Conservation (phyloP, 129 eudicot species). For the Flaveria brownii region DNA sequence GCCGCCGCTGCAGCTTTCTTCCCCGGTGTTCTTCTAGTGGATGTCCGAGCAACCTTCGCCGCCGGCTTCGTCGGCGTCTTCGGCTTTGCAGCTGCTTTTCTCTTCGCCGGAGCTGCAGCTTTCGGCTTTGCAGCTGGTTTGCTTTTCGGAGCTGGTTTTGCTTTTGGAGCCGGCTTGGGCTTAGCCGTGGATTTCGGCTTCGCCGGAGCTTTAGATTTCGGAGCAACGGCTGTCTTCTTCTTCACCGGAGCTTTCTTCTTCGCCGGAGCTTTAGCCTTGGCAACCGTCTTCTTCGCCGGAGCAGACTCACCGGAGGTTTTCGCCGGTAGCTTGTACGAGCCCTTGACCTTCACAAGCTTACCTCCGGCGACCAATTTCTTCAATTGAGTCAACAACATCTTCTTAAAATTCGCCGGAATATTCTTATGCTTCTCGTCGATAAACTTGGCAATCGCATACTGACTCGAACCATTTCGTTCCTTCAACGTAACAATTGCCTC, state of each 20-base stretch:
- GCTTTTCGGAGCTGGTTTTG: neutral
- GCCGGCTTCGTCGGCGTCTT: neutral
- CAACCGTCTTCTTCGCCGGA: conserved; percentile 23
- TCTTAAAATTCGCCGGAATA: conserved; percentile 54
- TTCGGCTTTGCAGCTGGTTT: neutral
- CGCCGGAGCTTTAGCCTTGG: conserved; percentile 23
- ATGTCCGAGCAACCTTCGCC: neutral
- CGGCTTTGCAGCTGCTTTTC: neutral
- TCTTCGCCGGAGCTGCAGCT: neutral
- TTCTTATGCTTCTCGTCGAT: conserved; percentile 57
- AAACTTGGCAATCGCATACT: conserved; percentile 53
- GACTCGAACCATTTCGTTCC: conserved; percentile 62
- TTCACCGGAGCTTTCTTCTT: conserved; percentile 21
- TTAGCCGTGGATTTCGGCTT: neutral
- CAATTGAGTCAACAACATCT: conserved; percentile 44
- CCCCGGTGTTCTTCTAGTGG: neutral
- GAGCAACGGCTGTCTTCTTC: conserved; percentile 5
- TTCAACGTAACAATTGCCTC: conserved; percentile 59
- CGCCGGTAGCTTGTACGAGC: conserved; percentile 49
- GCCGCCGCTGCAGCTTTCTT: neutral
- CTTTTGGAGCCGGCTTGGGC: neutral
- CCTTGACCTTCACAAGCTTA: conserved; percentile 52
- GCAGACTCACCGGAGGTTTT: conserved; percentile 13
- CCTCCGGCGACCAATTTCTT: conserved; percentile 52
- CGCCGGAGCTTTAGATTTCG: neutral